phyloP scores from a whole-genome alignment of 2,329 filamentous ascomycete species.

The Coniochaeta prunicola region DNA sequence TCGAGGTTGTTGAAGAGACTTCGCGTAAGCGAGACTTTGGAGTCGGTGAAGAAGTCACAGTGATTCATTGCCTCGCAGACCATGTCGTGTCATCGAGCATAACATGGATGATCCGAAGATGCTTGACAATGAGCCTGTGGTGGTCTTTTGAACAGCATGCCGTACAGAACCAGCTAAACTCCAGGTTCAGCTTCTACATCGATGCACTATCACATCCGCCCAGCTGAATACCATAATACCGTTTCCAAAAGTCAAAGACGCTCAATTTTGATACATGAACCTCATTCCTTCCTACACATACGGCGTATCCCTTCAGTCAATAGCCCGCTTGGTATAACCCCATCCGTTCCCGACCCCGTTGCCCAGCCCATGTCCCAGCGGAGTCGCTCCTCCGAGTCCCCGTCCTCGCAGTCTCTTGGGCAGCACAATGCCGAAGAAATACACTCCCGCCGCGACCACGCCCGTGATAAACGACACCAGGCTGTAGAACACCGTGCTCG shows the following conservation, averaged over 20 bases:
- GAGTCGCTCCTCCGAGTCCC: constrained; percentile 48
- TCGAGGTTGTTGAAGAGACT: constrained; percentile 37
- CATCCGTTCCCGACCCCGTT: constrained; percentile 49
- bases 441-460: constrained; percentile 44
- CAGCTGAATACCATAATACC: not conserved
- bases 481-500: constrained; percentile 56
- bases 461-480: constrained; percentile 53
- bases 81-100: not conserved
- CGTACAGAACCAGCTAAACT: not conserved
- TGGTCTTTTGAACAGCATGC: not conserved
- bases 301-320: constrained; percentile 28
- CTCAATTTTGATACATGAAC: not conserved
- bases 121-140: too few relatives aligned
- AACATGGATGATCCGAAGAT: not conserved
- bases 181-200: not conserved
- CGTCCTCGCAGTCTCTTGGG: constrained; percentile 44
- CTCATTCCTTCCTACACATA: not conserved
- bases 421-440: constrained; percentile 54
- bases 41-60: constrained; percentile 32
- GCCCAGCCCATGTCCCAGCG: constrained; percentile 44
- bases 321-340: constrained; percentile 48
- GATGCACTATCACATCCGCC: not conserved
- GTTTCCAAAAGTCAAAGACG: not conserved
- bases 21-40: constrained; percentile 19
- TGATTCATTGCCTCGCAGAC: constrained; percentile 11